A percentile compares a stretch with the other conserved stretches of the same genome.
Evolutionary conservation across 345 rosid species (phyloP).

Genomic region (Camelina sativa): DNA sequence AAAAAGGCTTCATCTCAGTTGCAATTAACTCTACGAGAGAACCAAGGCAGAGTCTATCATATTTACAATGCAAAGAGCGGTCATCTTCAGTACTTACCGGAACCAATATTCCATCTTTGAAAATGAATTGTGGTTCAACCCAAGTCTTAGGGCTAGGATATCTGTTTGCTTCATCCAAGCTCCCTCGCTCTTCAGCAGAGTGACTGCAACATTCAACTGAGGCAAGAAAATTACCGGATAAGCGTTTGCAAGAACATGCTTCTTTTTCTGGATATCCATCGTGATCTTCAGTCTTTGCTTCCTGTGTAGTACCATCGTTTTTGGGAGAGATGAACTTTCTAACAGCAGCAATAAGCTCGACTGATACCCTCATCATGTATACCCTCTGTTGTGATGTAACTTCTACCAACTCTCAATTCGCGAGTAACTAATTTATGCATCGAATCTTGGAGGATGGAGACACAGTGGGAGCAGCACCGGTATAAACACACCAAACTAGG

Average conservation of each 20-base stretch:
- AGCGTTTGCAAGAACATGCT: conserved; percentile 53
- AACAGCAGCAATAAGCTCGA: conserved; percentile 63
- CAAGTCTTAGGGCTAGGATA: conserved; percentile 39
- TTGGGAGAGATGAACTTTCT: conserved; percentile 51
- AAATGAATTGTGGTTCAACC: conserved; percentile 52
- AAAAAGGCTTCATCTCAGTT: conserved; percentile 59
- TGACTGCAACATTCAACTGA: conserved; percentile 68
- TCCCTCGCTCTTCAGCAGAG: conserved; percentile 37
- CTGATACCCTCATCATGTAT: conserved; percentile 78
- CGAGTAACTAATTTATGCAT: conserved; percentile 58
- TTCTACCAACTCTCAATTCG: conserved; percentile 49
- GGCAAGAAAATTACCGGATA: conserved; percentile 39
- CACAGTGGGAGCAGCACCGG: conserved; percentile 70
- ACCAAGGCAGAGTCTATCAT: conserved; percentile 71
- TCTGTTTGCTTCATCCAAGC: conserved; percentile 36
- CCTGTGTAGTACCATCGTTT: conserved; percentile 38
- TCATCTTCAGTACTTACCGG: conserved; percentile 51
- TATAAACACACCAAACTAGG: conserved; percentile 57
- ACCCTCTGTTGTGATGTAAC: conserved; percentile 56
- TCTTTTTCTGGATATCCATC: conserved; percentile 38
- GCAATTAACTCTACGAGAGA: conserved; percentile 63
- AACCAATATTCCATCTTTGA: conserved; percentile 76
- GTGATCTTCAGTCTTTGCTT: conserved; percentile 42
- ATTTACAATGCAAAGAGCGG: conserved; percentile 69
- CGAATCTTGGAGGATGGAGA: conserved; percentile 51